phyloP scores from a whole-genome alignment of 2,329 filamentous ascomycete genomes.

The Emydomyces testavorans region DNA sequence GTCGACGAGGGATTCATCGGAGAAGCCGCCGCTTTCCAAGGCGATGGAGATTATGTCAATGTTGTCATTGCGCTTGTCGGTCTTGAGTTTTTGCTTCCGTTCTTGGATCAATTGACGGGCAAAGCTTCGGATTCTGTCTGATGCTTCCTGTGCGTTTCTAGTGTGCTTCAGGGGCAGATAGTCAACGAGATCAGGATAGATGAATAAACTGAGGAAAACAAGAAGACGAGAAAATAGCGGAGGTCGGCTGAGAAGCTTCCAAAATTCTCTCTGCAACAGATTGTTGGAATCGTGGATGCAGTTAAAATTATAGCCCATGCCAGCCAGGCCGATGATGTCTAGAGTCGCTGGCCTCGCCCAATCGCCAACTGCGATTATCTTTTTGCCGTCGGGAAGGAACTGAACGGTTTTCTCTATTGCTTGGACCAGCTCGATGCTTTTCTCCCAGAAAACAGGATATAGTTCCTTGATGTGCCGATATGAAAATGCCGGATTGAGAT shows the following conservation, averaged over 20 bases:
- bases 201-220: slow-evolving; percentile 32
- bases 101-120: slow-evolving; percentile 58
- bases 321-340: slow-evolving; percentile 64
- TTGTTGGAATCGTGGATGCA: slow-evolving; percentile 48
- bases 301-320: slow-evolving; percentile 59
- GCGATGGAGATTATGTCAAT: slow-evolving; percentile 73
- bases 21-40: slow-evolving; percentile 62
- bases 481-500: slow-evolving; percentile 71
- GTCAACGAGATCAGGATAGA: slow-evolving; percentile 52
- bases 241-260: slow-evolving; percentile 20
- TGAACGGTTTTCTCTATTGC: slow-evolving; percentile 43
- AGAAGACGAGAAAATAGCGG: slow-evolving; percentile 7
- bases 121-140: slow-evolving; percentile 49
- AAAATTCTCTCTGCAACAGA: slow-evolving; percentile 37
- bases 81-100: slow-evolving; percentile 50
- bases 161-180: slow-evolving; percentile 61
- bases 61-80: slow-evolving; percentile 38
- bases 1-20: slow-evolving; percentile 68
- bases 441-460: slow-evolving; percentile 74
- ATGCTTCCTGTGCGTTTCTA: slow-evolving; percentile 47
- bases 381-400: slow-evolving; percentile 24
- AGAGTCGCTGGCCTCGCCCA: slow-evolving; percentile 60
- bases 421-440: slow-evolving; percentile 55
- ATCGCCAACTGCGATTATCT: slow-evolving; percentile 45
- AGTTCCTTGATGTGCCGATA: slow-evolving; percentile 76